Base-by-base conservation (phyloP, 352 stramenopile species). In the Globisporangium yorkense region DNA sequence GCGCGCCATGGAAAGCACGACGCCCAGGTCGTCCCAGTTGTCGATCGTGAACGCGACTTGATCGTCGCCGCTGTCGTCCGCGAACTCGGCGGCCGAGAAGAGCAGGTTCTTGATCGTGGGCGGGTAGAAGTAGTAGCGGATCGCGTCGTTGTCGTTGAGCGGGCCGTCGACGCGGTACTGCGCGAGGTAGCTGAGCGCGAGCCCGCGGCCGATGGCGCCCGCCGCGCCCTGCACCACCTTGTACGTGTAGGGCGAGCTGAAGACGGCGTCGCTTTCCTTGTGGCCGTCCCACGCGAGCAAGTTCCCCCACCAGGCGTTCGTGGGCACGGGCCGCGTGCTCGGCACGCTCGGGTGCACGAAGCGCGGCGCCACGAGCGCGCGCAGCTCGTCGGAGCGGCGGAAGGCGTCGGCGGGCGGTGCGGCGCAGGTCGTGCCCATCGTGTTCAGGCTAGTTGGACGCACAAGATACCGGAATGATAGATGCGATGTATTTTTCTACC, bases 231-330 rank as follows among this genome's bases (percentile, higher is more conserved):
- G 61, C 44, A 78, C 66, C 16, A 89, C 54, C 46, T 79, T 76
- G 65, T 89, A 78, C 46, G 80, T 81, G 68, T 91, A 92, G 39
- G 84, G 78, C 7, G 77, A 77, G 2, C 76, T 66, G 54, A 91
- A 92, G 49, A 91, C 65, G 46, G 84, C 76, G 54, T 92, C 84
- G 35, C 80, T 89, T 43, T 89, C 80, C 29, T 65, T 71, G 37
- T 47, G 24, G 20, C 64, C 65, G 55, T 86, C 62, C 67, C 68
- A 89, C 9, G 81, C 80, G 20, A 94, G 60, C 47, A 94, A 67
- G 56, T 94, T 94, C 53, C 84, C 84, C 84, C 84, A 94, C 84
- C 84, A 94, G 12, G 80, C 75, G 61, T 94, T 94, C 15, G 84
- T 94, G 13, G 84, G 81, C 51, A 94, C 66, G 15, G 80, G 73